A percentile compares a stretch with the other conserved stretches of the same genome.
Conservation (phyloP, 345 rosid genomes). For the Capsella bursapastoris region DNA sequence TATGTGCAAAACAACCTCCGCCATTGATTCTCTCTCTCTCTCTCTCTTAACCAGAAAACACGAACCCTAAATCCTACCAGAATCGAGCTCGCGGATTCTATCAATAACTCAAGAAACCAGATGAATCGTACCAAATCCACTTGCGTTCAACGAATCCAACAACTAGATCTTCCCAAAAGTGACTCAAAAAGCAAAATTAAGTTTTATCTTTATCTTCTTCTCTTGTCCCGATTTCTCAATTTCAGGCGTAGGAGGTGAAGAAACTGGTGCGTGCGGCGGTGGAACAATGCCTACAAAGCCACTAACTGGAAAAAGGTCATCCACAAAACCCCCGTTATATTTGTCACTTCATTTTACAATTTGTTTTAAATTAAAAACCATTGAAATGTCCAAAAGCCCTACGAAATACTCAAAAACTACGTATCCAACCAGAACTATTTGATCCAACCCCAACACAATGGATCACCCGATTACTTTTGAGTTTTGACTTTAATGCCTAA, state of each 20-base stretch:
- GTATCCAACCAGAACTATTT: too few relatives aligned
- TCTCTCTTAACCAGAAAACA: slow-evolving; percentile 35
- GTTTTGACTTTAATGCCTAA: too few relatives aligned
- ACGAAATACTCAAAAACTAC: too few relatives aligned
- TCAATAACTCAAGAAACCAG: neutral
- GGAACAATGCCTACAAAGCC: neutral
- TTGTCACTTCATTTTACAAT: too few relatives aligned
- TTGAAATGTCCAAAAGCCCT: too few relatives aligned
- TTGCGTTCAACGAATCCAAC: slow-evolving; percentile 5
- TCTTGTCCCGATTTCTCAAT: neutral
- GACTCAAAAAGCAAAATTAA: neutral
- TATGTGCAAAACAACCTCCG: slow-evolving; percentile 82
- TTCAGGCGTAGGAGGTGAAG: slow-evolving; percentile 3
- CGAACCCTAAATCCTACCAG: slow-evolving; percentile 43
- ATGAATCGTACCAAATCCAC: neutral
- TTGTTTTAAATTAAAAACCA: too few relatives aligned
- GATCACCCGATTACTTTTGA: too few relatives aligned
- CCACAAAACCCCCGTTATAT: too few relatives aligned
- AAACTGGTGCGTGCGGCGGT: slow-evolving; percentile 24
- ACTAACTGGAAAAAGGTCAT: too few relatives aligned
- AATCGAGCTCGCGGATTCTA: neutral
- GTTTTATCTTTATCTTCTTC: neutral
- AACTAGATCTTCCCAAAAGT: neutral
- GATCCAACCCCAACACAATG: too few relatives aligned
- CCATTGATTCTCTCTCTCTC: slow-evolving; percentile 44